These are phyloP conservation scores for Paramecium caudatum DNA, from an alignment of 73 alveolate species.

Conservation along the genomic window DNA sequence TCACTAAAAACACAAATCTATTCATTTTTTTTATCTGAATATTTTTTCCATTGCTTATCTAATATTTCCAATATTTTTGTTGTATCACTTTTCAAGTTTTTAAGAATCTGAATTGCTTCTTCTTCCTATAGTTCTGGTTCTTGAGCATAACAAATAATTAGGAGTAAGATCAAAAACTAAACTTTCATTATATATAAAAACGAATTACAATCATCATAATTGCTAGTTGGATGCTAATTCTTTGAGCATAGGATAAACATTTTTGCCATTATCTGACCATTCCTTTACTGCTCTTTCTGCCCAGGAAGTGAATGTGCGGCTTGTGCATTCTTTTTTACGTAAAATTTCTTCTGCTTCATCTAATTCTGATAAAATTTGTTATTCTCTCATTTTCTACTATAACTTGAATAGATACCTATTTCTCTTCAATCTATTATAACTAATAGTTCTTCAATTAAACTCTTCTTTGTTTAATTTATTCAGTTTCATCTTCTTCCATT, in stretches of 20 bases:
- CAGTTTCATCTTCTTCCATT: slow-evolving; percentile 85
- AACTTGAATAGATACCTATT: slow-evolving; percentile 3
- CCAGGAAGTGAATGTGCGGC: slow-evolving; percentile 90
- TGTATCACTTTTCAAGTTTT: not conserved
- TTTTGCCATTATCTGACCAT: slow-evolving; percentile 90
- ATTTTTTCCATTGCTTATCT: slow-evolving; percentile 24
- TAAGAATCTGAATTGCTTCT: slow-evolving; percentile 3
- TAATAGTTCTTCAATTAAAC: slow-evolving; percentile 84
- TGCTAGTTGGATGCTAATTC: slow-evolving; percentile 80
- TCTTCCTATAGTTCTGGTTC: slow-evolving; percentile 25
- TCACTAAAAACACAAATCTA: slow-evolving; percentile 34
- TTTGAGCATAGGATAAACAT: slow-evolving; percentile 89
- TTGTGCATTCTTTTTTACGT: slow-evolving; percentile 86
- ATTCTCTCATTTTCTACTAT: slow-evolving; percentile 83
- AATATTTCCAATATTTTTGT: not conserved
- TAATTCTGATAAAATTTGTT: slow-evolving; percentile 81
- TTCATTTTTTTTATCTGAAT: slow-evolving; percentile 30
- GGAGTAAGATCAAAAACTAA: not conserved
- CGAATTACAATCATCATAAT: slow-evolving; percentile 22
- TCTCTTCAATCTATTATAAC: slow-evolving; percentile 79
- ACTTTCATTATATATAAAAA: not conserved
- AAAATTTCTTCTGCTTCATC: slow-evolving; percentile 89
- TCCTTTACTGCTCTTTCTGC: slow-evolving; percentile 92
- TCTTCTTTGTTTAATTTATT: slow-evolving; percentile 79
- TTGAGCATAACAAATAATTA: not conserved